Evolutionary conservation across 2,329 filamentous ascomycete genomes (phyloP), one percentile per base, ranked within the genome.

Genomic region (Scedosporium aurantiacum): DNA sequence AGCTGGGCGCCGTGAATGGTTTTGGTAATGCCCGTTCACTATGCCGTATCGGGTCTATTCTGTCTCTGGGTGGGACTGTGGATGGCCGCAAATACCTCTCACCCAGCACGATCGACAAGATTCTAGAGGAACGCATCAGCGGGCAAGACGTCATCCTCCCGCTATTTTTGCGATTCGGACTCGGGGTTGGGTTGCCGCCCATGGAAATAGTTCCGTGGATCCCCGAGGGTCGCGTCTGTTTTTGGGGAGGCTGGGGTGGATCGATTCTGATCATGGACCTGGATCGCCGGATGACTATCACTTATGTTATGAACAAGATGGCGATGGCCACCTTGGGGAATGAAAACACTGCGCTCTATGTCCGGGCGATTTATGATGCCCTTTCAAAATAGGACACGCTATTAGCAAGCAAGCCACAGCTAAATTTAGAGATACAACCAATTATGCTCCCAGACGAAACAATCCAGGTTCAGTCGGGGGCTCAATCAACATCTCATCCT

Each of bases 221-320:
- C 25, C 71, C 72, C 1, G 61, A 68, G 23, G 76, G 75, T 68
- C 61, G 62, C 3, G 23, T 70, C 14, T 65, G 66, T 54, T 77
- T 71, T 61, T 79, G 78, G 76, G 70, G 71, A 25, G 78, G 78
- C 0, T 78, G 72, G 72, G 78, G 78, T 10, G 78, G 78, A 0
- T 77, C 76, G 0, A 61, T 76, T 1, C 64, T 71, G 3, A 63
- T 79, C 28, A 75, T 79, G 70, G 78, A 80, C 64, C 45, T 72
- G 4, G 74, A 77, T 37, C 65, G 71, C 2, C 65, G 69, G 16
- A 65, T 79, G 62, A 79, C 77, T 0, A 72, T 79, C 32, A 66
- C 68, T 0, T 80, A 79, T 67, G 67, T 69, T 2, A 79, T 79
- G 76, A 79, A 79, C 62, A 75, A 72, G 60, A 77, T 79, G 75